Evolutionary conservation across 176 grass and related monocot genomes (phyloP), one percentile per base, ranked within the genome.

Genomic region (Cocos nucifera): DNA sequence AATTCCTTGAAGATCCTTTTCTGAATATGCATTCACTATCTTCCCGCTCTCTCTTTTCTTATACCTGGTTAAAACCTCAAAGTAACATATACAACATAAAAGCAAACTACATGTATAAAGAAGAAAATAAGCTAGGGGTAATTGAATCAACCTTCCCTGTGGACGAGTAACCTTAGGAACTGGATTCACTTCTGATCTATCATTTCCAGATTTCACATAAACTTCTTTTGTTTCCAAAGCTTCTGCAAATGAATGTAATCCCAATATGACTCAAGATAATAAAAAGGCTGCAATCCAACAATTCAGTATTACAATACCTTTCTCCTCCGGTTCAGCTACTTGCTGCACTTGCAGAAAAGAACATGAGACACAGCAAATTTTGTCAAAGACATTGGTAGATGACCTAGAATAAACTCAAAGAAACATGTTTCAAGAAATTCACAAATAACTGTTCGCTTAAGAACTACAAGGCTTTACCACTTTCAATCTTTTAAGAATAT

Each of bases 1-100:
- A 79, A 97, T 97, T 67, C 93, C 93, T 85, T 97, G 73, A 83
- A 97, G 93, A 88, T 97, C 93, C 63, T 71, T 64, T 79, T 77
- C 78, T 78, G 93, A 84, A 66, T 97, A 97, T 39, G 56, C 60
- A 28, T 56, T 81, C 59, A 92, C 87, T 72, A 78, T 85, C 75
- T 97, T 88, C 8, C 78, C 93, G 25, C 81, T 85, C 81, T 97
- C 93, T 67, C 87, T 82, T 76, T 97, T 97, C 78, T 91, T 83
- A 24, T 97, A 97, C 75, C 87, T 91, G 65, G 53, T 63, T 56
- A 66, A 49, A 66, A 59, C 25, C 26, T 39, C 1, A 59, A 35
- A 85, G 58, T 19, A 25, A 66, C 15, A 73, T 9, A 39, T 53
- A 51, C 57, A 18, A 32, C 35, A 39, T 3, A 19, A 78, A 71